These are phyloP conservation scores for Rhizopogon vesiculosus DNA, from an alignment of 768 basidiomycete genomes.

Conservation along the genomic window DNA sequence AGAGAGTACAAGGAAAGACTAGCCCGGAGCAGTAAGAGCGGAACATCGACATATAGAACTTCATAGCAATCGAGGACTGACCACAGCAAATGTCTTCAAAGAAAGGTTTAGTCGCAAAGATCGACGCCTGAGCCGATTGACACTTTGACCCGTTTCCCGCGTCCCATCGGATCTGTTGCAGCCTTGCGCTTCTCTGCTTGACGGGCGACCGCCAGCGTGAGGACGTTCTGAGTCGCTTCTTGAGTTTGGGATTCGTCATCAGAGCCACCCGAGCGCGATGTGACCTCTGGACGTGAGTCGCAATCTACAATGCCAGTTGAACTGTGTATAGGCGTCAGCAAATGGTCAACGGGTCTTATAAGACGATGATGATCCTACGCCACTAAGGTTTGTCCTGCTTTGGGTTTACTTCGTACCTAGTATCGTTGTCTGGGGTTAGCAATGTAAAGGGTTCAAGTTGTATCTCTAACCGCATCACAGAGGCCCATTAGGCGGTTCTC, in stretches of 20 bases:
- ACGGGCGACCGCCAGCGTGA: conserved; percentile 8
- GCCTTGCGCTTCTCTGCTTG: conserved; percentile 31
- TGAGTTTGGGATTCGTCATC: conserved; percentile 34
- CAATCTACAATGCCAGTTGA: neutral
- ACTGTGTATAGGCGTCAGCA: neutral
- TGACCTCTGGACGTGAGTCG: neutral
- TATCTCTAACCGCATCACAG: conserved; percentile 44
- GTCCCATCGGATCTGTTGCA: conserved; percentile 8
- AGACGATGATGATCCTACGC: conserved; percentile 1
- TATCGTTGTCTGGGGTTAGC: neutral
- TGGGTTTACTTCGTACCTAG: neutral
- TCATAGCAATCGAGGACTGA: neutral
- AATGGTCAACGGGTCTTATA: neutral
- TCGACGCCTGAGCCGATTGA: conserved; percentile 67
- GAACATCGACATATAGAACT: neutral
- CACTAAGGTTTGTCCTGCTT: neutral
- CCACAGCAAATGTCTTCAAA: neutral
- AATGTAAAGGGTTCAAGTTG: neutral
- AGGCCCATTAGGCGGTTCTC: conserved; percentile 63
- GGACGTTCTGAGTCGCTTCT: conserved; percentile 30
- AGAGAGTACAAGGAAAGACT: neutral
- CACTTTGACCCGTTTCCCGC: conserved; percentile 62
- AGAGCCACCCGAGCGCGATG: conserved; percentile 1
- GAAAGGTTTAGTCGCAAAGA: conserved; percentile 55
- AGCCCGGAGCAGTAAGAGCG: neutral